Conservation (phyloP, 192 early-diverging fungal species). For the Umbelopsis vinacea region DNA sequence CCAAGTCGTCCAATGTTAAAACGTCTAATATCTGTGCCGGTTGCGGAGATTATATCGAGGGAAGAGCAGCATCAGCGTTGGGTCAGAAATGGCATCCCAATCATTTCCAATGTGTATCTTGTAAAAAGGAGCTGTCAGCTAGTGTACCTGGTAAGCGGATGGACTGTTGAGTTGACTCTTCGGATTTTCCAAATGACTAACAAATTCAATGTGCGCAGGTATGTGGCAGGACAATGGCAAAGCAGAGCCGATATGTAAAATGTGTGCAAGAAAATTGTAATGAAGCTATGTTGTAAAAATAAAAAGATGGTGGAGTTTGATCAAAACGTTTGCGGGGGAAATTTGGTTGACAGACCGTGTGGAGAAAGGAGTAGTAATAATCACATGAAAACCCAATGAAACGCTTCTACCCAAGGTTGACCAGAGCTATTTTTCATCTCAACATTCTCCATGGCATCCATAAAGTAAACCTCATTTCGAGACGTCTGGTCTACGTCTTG, state of each 20-base stretch:
- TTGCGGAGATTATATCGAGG: conserved; percentile 27
- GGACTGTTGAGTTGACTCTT: too few relatives aligned
- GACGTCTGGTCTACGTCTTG: not conserved
- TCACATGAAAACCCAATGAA: conserved; percentile 2
- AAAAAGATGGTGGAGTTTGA: too few relatives aligned
- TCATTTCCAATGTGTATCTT: conserved; percentile 39
- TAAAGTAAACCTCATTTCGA: not conserved
- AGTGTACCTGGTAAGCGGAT: conserved; percentile 32
- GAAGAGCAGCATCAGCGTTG: conserved; percentile 31
- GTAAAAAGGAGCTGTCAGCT: conserved; percentile 29
- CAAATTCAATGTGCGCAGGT: not conserved
- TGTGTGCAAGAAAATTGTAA: conserved; percentile 26
- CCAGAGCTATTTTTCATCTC: not conserved
- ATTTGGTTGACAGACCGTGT: not conserved
- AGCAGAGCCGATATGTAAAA: conserved; percentile 27
- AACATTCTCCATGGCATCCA: conserved; percentile 5
- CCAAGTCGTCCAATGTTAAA: not conserved
- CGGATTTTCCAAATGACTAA: too few relatives aligned
- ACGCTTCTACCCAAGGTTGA: not conserved
- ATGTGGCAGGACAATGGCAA: conserved; percentile 24
- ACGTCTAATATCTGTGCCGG: not conserved
- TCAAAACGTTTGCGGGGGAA: not conserved
- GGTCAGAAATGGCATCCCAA: conserved; percentile 36
- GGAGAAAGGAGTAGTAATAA: not conserved
- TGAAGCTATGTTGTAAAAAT: not conserved